Conservation (phyloP, 768 basidiomycete species). For the Lactarius trivialis region DNA sequence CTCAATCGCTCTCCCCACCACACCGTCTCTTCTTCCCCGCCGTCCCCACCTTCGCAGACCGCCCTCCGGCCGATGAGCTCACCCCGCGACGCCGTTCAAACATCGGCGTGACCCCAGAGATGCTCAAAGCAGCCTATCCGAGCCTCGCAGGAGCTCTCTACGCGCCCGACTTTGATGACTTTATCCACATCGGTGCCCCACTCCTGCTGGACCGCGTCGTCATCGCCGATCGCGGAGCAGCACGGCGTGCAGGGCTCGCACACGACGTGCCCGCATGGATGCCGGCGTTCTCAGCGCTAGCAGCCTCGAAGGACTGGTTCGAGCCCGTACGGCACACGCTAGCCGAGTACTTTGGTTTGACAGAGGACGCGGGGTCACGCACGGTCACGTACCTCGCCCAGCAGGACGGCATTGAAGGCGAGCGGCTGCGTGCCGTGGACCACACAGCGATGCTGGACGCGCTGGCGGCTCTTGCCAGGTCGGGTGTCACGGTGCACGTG, state of each 20-base stretch:
- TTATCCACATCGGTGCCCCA: constrained; percentile 56
- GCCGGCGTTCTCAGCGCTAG: constrained; percentile 33
- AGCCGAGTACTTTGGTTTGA: constrained; percentile 37
- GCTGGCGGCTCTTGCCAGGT: constrained; percentile 41
- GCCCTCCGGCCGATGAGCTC: constrained; percentile 25
- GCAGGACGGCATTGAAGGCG: constrained; percentile 43
- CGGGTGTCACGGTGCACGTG: constrained; percentile 12
- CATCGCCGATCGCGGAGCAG: constrained; percentile 69
- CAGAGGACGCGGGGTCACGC: constrained; percentile 30
- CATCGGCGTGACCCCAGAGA: constrained; percentile 25
- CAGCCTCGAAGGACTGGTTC: constrained; percentile 33
- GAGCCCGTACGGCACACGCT: constrained; percentile 42
- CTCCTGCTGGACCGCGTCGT: constrained; percentile 73
- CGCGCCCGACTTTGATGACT: constrained; percentile 72
- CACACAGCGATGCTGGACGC: constrained; percentile 57
- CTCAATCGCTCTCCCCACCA: constrained; percentile 24
- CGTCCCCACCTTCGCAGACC: constrained; percentile 51
- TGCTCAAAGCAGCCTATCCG: constrained; percentile 67
- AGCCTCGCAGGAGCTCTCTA: constrained; percentile 55
- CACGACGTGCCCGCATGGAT: constrained; percentile 29
- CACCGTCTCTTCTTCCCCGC: constrained; percentile 68
- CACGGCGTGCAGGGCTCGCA: constrained; percentile 29
- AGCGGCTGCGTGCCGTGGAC: constrained; percentile 47
- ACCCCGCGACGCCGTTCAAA: constrained; percentile 30
- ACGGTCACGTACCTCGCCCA: constrained; percentile 63